Evolutionary conservation across 495 filamentous ascomycete genomes (phyloP).

Genomic region (Aspergillus hancockii): DNA sequence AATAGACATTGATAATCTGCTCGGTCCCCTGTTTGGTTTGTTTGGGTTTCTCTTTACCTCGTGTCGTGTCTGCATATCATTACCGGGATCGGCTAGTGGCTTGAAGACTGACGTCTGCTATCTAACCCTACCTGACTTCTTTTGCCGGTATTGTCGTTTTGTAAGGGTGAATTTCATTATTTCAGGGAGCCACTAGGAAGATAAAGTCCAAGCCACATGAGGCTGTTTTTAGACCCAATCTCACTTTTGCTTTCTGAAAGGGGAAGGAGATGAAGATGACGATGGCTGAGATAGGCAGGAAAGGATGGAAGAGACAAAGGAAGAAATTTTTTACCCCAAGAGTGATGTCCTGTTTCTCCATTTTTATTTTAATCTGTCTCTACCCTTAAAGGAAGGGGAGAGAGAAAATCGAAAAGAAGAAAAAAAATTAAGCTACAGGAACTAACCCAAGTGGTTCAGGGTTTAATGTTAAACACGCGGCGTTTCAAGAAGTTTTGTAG

Average conservation of each 20-base stretch:
- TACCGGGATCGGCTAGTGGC: neutral
- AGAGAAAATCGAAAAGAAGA: neutral
- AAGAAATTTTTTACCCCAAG: neutral
- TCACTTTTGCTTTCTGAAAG: neutral
- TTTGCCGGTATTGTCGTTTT: constrained; percentile 1
- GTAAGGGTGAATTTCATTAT: neutral
- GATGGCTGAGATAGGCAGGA: neutral
- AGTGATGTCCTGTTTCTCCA: neutral
- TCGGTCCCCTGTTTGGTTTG: neutral
- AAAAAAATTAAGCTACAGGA: neutral
- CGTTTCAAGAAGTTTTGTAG: neutral
- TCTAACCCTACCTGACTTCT: neutral
- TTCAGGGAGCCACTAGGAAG: neutral
- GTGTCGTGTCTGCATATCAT: neutral
- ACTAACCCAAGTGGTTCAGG: constrained; percentile 1
- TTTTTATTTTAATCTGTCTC: neutral
- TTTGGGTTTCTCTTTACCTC: neutral
- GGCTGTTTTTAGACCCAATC: neutral
- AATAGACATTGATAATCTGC: neutral
- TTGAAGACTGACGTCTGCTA: constrained; percentile 1
- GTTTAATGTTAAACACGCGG: neutral
- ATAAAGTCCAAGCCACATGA: neutral
- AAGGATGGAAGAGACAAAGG: neutral
- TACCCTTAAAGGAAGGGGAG: neutral
- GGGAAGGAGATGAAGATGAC: neutral